Evolutionary conservation across 139 green algal species (phyloP).

Genomic region (Pleodorina starrii): DNA sequence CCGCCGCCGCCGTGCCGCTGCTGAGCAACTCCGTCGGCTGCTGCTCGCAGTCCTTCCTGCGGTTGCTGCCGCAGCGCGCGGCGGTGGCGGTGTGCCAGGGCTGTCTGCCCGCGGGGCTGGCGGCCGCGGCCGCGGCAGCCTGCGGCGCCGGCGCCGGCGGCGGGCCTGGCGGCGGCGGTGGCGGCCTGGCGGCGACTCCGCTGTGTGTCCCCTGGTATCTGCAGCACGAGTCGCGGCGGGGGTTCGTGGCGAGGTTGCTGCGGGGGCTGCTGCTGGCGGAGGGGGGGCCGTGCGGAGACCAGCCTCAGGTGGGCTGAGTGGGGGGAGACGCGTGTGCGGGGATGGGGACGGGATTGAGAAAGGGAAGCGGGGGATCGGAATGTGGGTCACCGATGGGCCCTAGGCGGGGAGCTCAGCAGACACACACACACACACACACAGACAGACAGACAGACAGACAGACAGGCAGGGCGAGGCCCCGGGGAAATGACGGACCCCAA

Average conservation of each 20-base stretch:
- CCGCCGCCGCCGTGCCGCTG: not conserved
- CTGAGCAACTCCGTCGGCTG: not conserved
- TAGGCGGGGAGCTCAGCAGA: too few species aligned
- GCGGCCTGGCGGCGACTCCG: too few species aligned
- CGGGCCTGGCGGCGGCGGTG: not conserved
- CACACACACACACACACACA: too few species aligned
- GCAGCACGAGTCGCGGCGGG: conserved; percentile 30
- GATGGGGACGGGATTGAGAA: too few species aligned
- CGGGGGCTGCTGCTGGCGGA: not conserved
- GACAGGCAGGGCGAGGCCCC: too few species aligned
- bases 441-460: too few species aligned
- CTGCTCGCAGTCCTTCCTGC: conserved; percentile 4
- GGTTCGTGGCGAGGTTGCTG: conserved; percentile 47
- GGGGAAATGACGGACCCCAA: too few species aligned
- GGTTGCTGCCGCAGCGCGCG: conserved; percentile 5
- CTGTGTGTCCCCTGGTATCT: conserved; percentile 6
- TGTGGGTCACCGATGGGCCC: too few species aligned
- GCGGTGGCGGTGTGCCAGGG: not conserved
- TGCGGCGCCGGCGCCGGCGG: not conserved
- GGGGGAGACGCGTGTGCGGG: not conserved
- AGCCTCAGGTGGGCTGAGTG: conserved; percentile 15
- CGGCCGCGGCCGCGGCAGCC: not conserved
- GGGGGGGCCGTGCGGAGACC: not conserved
- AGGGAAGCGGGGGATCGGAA: too few species aligned
- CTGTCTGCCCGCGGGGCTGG: not conserved